These are phyloP conservation scores for Colletotrichum sp. DNA, from an alignment of 2,329 filamentous ascomycete species.

Conservation along the genomic window DNA sequence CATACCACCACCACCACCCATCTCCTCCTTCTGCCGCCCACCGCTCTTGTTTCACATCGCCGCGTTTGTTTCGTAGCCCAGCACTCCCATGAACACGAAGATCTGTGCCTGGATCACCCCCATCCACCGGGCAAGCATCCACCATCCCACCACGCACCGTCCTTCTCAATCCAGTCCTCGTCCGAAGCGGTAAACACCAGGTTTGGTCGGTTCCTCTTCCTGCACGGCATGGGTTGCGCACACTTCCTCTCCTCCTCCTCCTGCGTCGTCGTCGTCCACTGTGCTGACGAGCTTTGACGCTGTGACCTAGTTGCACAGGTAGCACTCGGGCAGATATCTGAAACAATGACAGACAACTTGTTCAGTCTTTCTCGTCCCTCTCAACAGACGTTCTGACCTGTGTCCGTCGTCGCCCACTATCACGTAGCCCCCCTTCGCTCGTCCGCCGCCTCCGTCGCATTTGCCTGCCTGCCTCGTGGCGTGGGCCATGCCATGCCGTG, in stretches of 20 bases:
- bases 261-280: neutral
- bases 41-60: conserved; percentile 20
- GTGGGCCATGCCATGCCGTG: neutral
- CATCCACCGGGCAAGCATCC: neutral
- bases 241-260: neutral
- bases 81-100: neutral
- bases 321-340: conserved; percentile 15
- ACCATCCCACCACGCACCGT: conserved; percentile 2
- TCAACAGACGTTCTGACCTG: neutral
- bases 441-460: neutral
- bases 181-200: conserved; percentile 15
- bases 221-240: conserved; percentile 6
- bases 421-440: neutral
- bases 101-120: conserved; percentile 10
- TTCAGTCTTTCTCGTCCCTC: conserved; percentile 8
- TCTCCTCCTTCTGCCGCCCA: conserved; percentile 8
- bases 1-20: neutral
- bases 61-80: conserved; percentile 18
- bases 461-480: conserved; percentile 7
- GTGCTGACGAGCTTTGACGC: conserved; percentile 9
- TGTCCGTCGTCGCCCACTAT: neutral
- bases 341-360: conserved; percentile 23
- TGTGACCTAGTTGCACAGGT: conserved; percentile 10
- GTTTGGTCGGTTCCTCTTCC: conserved; percentile 7
- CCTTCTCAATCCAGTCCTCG: conserved; percentile 11